Base-by-base conservation (phyloP, 2,329 filamentous ascomycete genomes). In the Alternaria panax region DNA sequence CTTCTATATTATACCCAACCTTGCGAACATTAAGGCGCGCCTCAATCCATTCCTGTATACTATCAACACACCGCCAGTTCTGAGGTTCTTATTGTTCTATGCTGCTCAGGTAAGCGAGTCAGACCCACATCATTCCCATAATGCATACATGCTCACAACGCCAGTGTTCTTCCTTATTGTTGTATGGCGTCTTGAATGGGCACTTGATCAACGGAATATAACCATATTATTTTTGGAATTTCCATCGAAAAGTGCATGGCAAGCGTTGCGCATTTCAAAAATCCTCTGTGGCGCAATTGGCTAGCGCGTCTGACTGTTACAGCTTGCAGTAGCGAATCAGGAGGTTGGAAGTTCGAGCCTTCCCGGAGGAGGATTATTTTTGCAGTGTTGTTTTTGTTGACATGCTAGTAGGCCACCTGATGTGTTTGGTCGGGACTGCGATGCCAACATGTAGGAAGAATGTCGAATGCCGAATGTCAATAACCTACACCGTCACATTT, bases 221-320 rank as follows among this genome's bases (percentile, higher is more conserved):
- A n/a, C n/a, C n/a, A n/a, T n/a, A n/a, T n/a, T 30, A 28, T 32
- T 9, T 2, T 2, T 25, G 4, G 2, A 4, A 24, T 30, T 32
- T 11, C 6, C 47, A 53, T 54, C 56, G 28, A 47, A 20, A 60
- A 68, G 68, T 64, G 62, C 61, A 63, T 60, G 59, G 59, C 59
- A 62, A 62, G 50, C 60, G 59, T 65, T 53, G 58, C 62, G 62
- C 62, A 54, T 51, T 18, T 40, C 36, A 22, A 42, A 34, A 62
- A 72, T 78, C 76, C 75, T 77, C 76, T 75, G 73, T 79, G 77
- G 76, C 77, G 78, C 78, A 79, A 79, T 79, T 85, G 84, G 84
- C 82, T 86, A 86, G 84, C 83, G 84, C 84, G 84, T 86, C 81
- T 82, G 84, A 85, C 84, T 86, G 84, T 86, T 86, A 85, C 58